Base-by-base conservation (phyloP, 768 basidiomycete genomes). In the Rhodotorula kratochvilovae region DNA sequence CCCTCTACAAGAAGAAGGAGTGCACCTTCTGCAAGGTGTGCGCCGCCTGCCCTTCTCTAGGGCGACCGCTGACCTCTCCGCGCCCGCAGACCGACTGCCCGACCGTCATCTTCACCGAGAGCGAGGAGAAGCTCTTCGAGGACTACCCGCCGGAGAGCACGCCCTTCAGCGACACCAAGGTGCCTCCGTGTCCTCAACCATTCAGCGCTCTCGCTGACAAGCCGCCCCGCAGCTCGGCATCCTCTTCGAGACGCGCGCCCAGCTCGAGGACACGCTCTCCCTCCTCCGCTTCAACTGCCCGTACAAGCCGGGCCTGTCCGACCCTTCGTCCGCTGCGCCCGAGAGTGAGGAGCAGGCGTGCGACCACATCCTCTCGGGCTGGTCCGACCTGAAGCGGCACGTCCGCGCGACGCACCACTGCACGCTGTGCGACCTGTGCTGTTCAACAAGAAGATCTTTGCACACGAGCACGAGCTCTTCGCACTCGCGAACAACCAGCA, bases 1-100 rank as follows among this genome's bases (percentile, higher is more conserved):
- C 92, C 7, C 82, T 98, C 58, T 99, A 96, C 84, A 97, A 97
- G 84, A 94, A 90, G 80, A 83, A 81, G 53, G 90, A 93, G 23
- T 98, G 95, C 78, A 91, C 95, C 1, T 96, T 96, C 80, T 99
- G 95, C 85, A 98, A 98, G 86, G 92, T 89, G 85, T 68, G 10
- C 33, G 33, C 31, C 36, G 7, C 36, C 12, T 45, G 16, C 42
- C 56, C 43, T 56, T 48, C 8, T 13, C 33, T 0, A 11, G 5
- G 16, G 3, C 23, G 13, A 46, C 25, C n/a, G 29, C 2, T 31
- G 25, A 33, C 29, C 55, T 43, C 67, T 70, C 6, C 2, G 33
- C 33, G 31, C 77, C 76, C 33, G 74, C 78, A 74, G 74, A 72
- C 67, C 11, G 67, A 68, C 3, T 75, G 74, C 64, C 42, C 61